These are phyloP conservation scores for Pholiota adiposa DNA, from an alignment of 1,284 basidiomycete species.

Conservation along the genomic window DNA sequence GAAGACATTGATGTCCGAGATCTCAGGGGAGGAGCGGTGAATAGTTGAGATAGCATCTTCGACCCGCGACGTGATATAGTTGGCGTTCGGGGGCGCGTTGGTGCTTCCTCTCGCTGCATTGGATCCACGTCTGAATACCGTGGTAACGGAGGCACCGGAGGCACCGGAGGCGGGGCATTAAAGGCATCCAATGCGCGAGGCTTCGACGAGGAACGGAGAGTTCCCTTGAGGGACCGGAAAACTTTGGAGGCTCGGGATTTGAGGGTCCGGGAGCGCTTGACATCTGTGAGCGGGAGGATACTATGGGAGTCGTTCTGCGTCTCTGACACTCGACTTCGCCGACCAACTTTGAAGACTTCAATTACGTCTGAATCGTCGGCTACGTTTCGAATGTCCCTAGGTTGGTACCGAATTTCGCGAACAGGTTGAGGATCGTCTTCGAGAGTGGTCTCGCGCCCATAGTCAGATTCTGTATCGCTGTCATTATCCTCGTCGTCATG, in stretches of 20 bases:
- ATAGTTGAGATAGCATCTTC: conserved; percentile 41
- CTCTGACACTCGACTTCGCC: conserved; percentile 40
- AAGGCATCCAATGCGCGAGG: conserved; percentile 41
- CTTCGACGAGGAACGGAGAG: conserved; percentile 34
- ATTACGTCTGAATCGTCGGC: conserved; percentile 60
- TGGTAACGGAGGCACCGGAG: background rate
- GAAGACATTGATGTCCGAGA: conserved; percentile 30
- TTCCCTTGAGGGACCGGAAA: conserved; percentile 57
- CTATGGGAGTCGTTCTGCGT: conserved; percentile 17
- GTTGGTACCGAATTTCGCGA: conserved; percentile 21
- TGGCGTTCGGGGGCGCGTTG: conserved; percentile 26
- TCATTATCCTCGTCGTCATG: conserved; percentile 28
- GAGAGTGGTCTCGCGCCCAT: conserved; percentile 22
- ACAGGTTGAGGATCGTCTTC: conserved; percentile 15
- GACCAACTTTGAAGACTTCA: conserved; percentile 69
- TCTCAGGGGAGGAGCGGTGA: conserved; percentile 32
- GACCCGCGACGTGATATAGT: conserved; percentile 38
- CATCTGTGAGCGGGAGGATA: conserved; percentile 24
- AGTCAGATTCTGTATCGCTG: conserved; percentile 29
- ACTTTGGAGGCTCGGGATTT: conserved; percentile 62
- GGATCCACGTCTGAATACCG: conserved; percentile 13
- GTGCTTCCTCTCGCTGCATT: conserved; percentile 10
- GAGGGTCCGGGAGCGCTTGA: conserved; percentile 56
- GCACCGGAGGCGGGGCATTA: conserved; percentile 30
- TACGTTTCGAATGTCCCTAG: conserved; percentile 34